Conservation (phyloP, 192 early-diverging fungal genomes). For the Coemansia javaensis region DNA sequence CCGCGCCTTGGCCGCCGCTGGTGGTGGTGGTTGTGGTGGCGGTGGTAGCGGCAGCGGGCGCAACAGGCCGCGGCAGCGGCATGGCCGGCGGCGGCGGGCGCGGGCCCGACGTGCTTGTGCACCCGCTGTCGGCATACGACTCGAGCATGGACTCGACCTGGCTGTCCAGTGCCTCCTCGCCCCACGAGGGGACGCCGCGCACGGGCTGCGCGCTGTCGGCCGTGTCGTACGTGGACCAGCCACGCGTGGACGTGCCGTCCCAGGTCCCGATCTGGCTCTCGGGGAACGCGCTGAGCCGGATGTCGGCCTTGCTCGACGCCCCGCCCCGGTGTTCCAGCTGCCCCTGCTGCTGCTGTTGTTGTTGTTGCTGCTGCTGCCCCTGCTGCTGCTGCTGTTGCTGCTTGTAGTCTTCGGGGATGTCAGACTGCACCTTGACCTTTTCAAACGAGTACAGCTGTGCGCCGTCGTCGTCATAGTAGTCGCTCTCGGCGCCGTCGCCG, state of each 20-base stretch:
- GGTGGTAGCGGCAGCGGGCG: not conserved
- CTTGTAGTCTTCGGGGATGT: not conserved
- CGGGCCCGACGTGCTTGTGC: not conserved
- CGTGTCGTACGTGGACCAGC: conserved; percentile 20
- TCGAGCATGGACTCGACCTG: conserved; percentile 26
- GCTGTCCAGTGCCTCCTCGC: too few relatives aligned
- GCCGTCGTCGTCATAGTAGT: conserved; percentile 11
- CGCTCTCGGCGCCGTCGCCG: conserved; percentile 21
- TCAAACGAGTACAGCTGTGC: conserved; percentile 32
- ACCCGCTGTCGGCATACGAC: conserved; percentile 8
- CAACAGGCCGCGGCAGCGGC: not conserved
- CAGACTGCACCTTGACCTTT: conserved; percentile 20
- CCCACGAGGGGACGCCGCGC: conserved; percentile 12
- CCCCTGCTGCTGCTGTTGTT: not conserved
- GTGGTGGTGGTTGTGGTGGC: not conserved
- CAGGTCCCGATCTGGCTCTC: not conserved
- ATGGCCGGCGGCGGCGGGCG: not conserved
- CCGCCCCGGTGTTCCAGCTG: too few relatives aligned
- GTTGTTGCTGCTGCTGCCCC: not conserved
- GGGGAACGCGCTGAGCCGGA: not conserved
- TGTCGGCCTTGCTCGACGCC: not conserved
- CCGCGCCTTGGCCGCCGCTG: too few relatives aligned
- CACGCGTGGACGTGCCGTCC: not conserved
- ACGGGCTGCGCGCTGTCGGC: not conserved
- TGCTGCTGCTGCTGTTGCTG: not conserved